Conservation (phyloP, 139 green algal species). For the Coelastrella sp. region DNA sequence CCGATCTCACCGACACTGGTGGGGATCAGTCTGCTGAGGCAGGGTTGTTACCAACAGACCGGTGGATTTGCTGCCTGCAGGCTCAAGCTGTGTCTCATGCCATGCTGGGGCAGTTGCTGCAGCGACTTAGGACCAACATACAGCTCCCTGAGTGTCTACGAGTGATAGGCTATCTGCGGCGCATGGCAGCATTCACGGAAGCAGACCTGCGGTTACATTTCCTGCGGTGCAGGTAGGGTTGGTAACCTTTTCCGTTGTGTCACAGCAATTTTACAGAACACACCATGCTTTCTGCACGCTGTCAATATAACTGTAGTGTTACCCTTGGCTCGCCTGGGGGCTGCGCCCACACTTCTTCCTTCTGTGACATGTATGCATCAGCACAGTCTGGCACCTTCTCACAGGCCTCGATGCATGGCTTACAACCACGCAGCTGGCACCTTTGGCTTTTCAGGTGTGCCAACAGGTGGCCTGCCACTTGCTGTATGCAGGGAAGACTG, state of each 20-base stretch:
- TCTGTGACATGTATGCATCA: no score
- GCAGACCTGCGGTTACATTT: slow-evolving; percentile 89
- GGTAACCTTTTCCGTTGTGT: no score
- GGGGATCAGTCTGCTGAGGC: no score
- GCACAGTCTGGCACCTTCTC: no score
- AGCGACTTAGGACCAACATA: slow-evolving; percentile 80
- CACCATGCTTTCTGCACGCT: no score
- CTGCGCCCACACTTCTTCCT: not conserved
- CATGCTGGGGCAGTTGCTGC: slow-evolving; percentile 92
- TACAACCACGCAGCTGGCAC: no score
- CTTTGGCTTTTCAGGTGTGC: not conserved
- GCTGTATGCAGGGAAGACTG: slow-evolving; percentile 69
- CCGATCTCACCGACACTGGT: no score
- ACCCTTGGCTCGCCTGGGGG: no score
- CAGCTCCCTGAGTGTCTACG: slow-evolving; percentile 92
- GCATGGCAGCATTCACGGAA: slow-evolving; percentile 89
- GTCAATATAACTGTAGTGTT: no score
- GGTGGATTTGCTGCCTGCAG: slow-evolving; percentile 45
- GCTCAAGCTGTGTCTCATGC: slow-evolving; percentile 60
- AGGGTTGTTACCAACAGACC: no score
- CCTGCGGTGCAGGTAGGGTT: slow-evolving; percentile 64
- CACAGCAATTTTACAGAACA: no score
- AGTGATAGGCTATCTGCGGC: slow-evolving; percentile 93
- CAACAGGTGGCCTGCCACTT: not conserved
- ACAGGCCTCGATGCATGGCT: no score